Base-by-base conservation (phyloP, 2,329 filamentous ascomycete genomes). In the Meredithiella fracta region DNA sequence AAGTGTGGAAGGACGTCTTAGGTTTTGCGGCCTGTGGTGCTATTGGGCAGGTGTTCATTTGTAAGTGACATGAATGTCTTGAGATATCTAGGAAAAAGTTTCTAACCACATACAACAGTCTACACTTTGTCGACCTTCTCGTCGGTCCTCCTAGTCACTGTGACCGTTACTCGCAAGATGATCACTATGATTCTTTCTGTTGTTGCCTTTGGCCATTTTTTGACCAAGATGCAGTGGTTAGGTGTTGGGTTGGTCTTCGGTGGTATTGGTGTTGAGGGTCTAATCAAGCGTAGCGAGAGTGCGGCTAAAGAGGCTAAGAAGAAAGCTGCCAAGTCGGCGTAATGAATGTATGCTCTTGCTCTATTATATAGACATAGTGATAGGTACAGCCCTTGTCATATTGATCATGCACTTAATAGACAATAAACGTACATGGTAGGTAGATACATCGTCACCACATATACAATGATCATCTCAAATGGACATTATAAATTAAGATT, bases 101-200 rank as follows among this genome's bases (percentile, higher is more conserved):
- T n/a, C 31, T 31, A 34, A 62, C 66, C 62, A 67, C 56, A 34
- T 22, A 1, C 8, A 20, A 31, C 6, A 83, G 80, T 95, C 75
- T 90, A 94, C 70, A 97, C 92, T 0, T 78, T 98, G 4, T 85
- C 89, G 14, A 87, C 86, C 52, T 98, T 97, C 71, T 92, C 86
- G 8, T 92, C 85, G 8, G 78, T 98, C 51, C 77, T 97, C 53
- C 80, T 98, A 52, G 91, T 97, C 47, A 97, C 92, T 3, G 90
- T 98, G 2, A 98, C 89, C 1, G 92, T 98, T 49, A 98, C 92
- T 49, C 79, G 92, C 65, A 98, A 98, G 73, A 98, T 98, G 92
- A 79, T 97, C 67, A 97, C 91, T 62, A 98, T 98, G 92, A 87
- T 97, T 59, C 76, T 97, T 53, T 95, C 88, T 55, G 92, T 98